Percentiles rank a stretch among this genome's conserved stretches.
These are phyloP conservation scores for Bryum argenteum DNA, from an alignment of 225 moss, liverwort and hornwort species.

Conservation along the genomic window DNA sequence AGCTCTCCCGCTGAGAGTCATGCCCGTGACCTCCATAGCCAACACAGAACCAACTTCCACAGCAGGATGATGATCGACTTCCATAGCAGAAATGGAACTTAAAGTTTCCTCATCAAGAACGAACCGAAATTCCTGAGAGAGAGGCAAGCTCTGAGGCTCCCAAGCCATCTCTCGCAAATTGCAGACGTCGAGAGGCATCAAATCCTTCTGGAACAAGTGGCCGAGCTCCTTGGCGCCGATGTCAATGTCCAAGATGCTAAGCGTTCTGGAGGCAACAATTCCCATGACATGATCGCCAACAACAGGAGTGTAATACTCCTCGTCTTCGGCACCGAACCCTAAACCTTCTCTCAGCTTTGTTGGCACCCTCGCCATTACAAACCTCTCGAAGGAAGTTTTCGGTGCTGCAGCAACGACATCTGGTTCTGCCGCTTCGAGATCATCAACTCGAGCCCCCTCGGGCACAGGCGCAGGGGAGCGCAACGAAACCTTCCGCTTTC, in stretches of 20 bases:
- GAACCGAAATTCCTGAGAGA: constrained; percentile 47
- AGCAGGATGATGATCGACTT: too few relatives aligned
- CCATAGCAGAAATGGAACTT: constrained; percentile 26
- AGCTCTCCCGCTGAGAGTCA: constrained; percentile 66
- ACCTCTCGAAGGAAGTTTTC: constrained; percentile 36
- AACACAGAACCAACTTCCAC: constrained; percentile 68
- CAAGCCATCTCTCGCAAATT: constrained; percentile 49
- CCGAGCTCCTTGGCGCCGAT: constrained; percentile 70
- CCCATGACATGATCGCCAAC: constrained; percentile 76
- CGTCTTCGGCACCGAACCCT: constrained; percentile 24
- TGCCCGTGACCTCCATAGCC: constrained; percentile 55
- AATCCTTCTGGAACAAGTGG: constrained; percentile 70
- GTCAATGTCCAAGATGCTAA: constrained; percentile 61
- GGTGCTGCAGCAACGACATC: not conserved
- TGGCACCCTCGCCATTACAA: constrained; percentile 39
- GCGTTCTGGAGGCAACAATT: constrained; percentile 60
- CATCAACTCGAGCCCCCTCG: constrained; percentile 24
- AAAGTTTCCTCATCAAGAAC: constrained; percentile 53
- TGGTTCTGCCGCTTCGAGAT: constrained; percentile 14
- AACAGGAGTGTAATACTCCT: constrained; percentile 64
- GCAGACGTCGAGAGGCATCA: constrained; percentile 64
- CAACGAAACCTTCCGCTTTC: constrained; percentile 30
- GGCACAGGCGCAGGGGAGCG: constrained; percentile 42
- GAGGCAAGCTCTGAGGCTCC: constrained; percentile 36
- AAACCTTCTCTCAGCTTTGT: not conserved